Conservation (phyloP, 345 rosid genomes). For the Populus ilicifolia region DNA sequence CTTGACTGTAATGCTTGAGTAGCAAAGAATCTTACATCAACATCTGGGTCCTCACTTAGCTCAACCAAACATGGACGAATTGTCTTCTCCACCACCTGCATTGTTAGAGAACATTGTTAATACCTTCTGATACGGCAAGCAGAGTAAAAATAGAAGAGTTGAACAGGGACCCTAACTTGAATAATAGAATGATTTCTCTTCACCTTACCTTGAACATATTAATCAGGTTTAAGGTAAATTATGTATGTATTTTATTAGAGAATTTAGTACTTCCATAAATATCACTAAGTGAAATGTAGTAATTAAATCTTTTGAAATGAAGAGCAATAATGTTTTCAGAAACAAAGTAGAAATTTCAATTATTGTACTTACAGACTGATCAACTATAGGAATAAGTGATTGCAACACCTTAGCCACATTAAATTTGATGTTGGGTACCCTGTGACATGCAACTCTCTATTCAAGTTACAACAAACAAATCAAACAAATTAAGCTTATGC, state of each 20-base stretch:
- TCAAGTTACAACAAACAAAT: background rate
- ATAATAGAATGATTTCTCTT: too few species aligned
- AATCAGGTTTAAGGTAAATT: background rate
- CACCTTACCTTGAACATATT: too few species aligned
- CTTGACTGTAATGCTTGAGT: conserved; percentile 76
- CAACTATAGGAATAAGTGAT: conserved; percentile 80
- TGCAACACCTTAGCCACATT: conserved; percentile 94
- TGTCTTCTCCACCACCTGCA: conserved; percentile 70
- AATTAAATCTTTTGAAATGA: background rate
- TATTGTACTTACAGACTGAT: conserved; percentile 59
- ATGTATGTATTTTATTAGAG: background rate
- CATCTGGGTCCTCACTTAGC: conserved; percentile 88
- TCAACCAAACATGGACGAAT: conserved; percentile 78
- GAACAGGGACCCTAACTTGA: too few species aligned
- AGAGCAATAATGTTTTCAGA: background rate
- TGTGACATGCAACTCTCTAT: conserved; percentile 25
- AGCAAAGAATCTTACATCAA: conserved; percentile 83
- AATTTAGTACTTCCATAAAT: background rate
- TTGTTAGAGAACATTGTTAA: background rate
- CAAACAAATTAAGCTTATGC: background rate
- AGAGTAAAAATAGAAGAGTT: too few species aligned
- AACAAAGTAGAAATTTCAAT: background rate
- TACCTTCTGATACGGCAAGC: background rate
- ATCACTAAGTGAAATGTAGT: background rate
- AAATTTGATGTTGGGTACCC: conserved; percentile 94